Percentiles rank a stretch among this genome's conserved stretches.
Evolutionary conservation across 2,329 filamentous ascomycete genomes (phyloP).

Genomic region (Neurospora sp.): DNA sequence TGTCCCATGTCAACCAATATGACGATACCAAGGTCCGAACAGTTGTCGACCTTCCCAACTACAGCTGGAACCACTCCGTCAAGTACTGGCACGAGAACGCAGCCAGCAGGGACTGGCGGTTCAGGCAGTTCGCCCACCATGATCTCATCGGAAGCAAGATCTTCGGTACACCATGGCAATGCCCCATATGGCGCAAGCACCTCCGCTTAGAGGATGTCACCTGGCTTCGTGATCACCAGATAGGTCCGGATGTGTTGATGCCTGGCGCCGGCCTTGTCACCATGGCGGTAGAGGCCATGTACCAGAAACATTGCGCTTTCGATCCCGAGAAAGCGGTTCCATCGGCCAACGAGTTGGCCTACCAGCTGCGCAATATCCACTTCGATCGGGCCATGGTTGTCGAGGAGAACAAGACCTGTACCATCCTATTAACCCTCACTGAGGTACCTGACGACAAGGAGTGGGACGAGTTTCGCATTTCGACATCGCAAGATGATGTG

Average conservation of each 20-base stretch:
- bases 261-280: constrained; percentile 29
- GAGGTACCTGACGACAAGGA: constrained; percentile 6
- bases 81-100: constrained; percentile 23
- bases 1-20: constrained; percentile 14
- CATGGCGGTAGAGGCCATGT: constrained; percentile 24
- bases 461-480: constrained; percentile 21
- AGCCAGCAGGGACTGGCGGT: constrained; percentile 22
- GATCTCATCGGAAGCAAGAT: constrained; percentile 26
- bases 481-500: not conserved
- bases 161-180: constrained; percentile 9
- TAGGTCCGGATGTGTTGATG: constrained; percentile 33
- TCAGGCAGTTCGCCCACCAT: constrained; percentile 15
- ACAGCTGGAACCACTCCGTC: constrained; percentile 20
- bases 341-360: constrained; percentile 8
- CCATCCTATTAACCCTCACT: constrained; percentile 5
- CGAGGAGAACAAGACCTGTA: constrained; percentile 9
- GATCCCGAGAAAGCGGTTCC: not conserved
- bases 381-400: constrained; percentile 16
- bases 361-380: constrained; percentile 15
- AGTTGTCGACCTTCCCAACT: constrained; percentile 19
- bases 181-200: constrained; percentile 7
- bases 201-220: constrained; percentile 18
- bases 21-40: not conserved
- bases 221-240: constrained; percentile 33
- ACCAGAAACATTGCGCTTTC: constrained; percentile 13